Evolutionary conservation across 495 filamentous ascomycete species (phyloP).

Genomic region (Apodospora peruviana): DNA sequence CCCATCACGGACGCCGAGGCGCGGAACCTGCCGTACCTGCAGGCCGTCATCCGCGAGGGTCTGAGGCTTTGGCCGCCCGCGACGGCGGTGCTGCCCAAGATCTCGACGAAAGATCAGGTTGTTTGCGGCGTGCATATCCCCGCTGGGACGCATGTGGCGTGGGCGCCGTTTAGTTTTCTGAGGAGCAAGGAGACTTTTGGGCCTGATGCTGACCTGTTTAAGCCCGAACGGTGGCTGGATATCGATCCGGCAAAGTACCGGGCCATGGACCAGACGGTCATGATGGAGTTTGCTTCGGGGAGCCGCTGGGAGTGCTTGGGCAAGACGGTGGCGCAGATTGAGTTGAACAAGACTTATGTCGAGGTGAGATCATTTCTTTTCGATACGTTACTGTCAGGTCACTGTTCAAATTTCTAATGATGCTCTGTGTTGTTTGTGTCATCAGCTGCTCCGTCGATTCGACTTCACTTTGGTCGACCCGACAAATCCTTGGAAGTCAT

Average conservation of each 20-base stretch:
- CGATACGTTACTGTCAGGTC: no score
- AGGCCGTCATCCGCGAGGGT: conserved; percentile 46
- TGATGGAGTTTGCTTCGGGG: conserved; percentile 30
- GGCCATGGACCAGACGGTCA: conserved; percentile 27
- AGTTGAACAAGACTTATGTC: conserved; percentile 50
- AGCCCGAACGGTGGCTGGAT: conserved; percentile 10
- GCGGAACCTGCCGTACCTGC: conserved; percentile 23
- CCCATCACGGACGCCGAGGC: conserved; percentile 58
- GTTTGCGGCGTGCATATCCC: neutral
- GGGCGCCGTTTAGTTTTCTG: neutral
- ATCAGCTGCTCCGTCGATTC: no score
- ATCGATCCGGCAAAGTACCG: conserved; percentile 12
- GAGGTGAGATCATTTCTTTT: no score
- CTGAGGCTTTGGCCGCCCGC: conserved; percentile 5
- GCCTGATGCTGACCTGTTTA: conserved; percentile 6
- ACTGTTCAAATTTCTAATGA: no score
- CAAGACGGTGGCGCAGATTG: conserved; percentile 33
- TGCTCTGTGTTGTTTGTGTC: no score
- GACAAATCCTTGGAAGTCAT: no score
- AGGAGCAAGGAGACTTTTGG: conserved; percentile 6
- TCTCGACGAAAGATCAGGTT: neutral
- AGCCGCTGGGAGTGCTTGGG: conserved; percentile 36
- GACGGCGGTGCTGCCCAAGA: conserved; percentile 25
- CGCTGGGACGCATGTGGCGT: neutral
- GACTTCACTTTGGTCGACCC: no score